Base-by-base conservation (phyloP, 2,329 filamentous ascomycete species). In the Nannizzia gypsea region DNA sequence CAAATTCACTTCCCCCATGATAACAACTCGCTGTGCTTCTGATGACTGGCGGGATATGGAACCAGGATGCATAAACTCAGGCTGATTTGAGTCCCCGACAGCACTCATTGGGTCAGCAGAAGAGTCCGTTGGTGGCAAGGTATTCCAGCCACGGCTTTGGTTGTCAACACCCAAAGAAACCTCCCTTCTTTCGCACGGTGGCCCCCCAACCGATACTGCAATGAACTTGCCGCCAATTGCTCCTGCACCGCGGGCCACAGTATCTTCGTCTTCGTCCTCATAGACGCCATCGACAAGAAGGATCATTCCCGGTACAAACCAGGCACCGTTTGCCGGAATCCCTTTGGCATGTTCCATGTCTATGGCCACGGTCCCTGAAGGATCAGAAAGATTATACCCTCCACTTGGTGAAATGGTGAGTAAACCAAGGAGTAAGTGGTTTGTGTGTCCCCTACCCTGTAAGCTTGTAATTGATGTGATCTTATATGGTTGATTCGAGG, bases 261-360 rank as follows among this genome's bases (percentile, higher is more conserved):
- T 85, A 63, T 85, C 82, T 63, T 90, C 89, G 66, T 96, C 90
- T 8, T 56, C 54, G 71, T 97, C 93, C 70, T 96, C 90, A 69
- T 99, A 99, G n/a, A 92, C 85, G 5, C 93, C 93, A 67, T 99
- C 93, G 0, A 96, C 84, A 0, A 99, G 80, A 2, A 97, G 88
- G 55, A 99, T 88, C 90, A 97, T 97, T 2, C 95, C 95, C 0
- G 93, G 91, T 3, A 87, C 85, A 69, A 96, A 96, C 87, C 90
- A 99, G 3, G 89, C 87, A 24, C 89, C 90, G 68, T 92, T 86
- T 62, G 90, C 85, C 0, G 91, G 91, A 59, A 96, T 86, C 13
- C 88, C 84, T 22, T 85, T 84, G 0, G 92, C 89, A 68, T 92
- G 87, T 20, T 84, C 82, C 9, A 97, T 75, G 66, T 97, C 90